A percentile compares a stretch with the other conserved stretches of the same genome.
These are phyloP conservation scores for Aspergillus sclerotialis DNA, from an alignment of 2,329 filamentous ascomycete species.

Conservation along the genomic window DNA sequence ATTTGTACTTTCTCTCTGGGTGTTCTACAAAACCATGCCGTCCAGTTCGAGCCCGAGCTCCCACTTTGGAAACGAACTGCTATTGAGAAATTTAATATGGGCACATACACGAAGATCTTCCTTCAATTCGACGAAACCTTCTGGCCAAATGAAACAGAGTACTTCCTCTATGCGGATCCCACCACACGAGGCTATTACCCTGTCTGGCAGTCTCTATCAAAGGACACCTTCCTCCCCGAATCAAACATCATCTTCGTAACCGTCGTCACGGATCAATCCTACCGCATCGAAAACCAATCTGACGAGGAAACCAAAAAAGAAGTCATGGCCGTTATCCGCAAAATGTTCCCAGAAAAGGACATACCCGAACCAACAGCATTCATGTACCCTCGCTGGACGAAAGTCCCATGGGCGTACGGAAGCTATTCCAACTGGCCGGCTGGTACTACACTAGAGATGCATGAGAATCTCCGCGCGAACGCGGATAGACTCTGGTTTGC, in stretches of 20 bases:
- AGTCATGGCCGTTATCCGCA: slow-evolving; percentile 49
- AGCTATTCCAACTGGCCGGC: slow-evolving; percentile 64
- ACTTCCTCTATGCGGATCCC: slow-evolving; percentile 48
- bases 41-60: slow-evolving; percentile 52
- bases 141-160: slow-evolving; percentile 52
- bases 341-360: slow-evolving; percentile 53
- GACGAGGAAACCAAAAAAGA: slow-evolving; percentile 53
- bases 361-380: slow-evolving; percentile 57
- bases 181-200: slow-evolving; percentile 48
- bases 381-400: slow-evolving; percentile 54
- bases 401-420: slow-evolving; percentile 47
- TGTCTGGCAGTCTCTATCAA: slow-evolving; percentile 57
- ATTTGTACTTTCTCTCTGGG: slow-evolving; percentile 63
- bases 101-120: slow-evolving; percentile 68
- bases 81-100: slow-evolving; percentile 61
- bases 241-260: slow-evolving; percentile 63
- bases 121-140: slow-evolving; percentile 62
- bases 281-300: slow-evolving; percentile 52
- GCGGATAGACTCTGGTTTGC: slow-evolving; percentile 57
- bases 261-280: slow-evolving; percentile 50
- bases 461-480: slow-evolving; percentile 63
- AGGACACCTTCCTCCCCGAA: slow-evolving; percentile 51
- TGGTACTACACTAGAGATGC: slow-evolving; percentile 56
- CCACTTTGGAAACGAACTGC: slow-evolving; percentile 59
- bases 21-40: slow-evolving; percentile 56